These are phyloP conservation scores for Saturnispora sanitii DNA, from an alignment of 805 yeast genomes.

Conservation along the genomic window DNA sequence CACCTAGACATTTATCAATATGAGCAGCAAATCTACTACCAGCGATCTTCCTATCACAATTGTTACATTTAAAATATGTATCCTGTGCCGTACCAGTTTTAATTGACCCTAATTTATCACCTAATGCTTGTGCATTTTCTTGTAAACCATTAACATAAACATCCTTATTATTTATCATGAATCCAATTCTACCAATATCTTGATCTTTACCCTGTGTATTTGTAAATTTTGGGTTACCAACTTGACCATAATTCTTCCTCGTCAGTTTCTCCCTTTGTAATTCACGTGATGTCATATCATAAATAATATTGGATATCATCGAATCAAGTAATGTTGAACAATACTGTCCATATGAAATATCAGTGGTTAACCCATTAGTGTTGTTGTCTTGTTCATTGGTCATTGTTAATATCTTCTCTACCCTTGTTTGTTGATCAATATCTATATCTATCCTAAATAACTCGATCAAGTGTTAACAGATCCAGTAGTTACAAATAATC, in stretches of 20 bases:
- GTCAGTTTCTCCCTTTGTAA: conserved; percentile 25
- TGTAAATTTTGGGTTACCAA: conserved; percentile 17
- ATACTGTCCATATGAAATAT: conserved; percentile 24
- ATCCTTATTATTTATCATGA: conserved; percentile 25
- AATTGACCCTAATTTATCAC: conserved; percentile 9
- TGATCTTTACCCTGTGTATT: conserved; percentile 8
- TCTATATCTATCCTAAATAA: no score
- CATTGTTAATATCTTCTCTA: conserved; percentile 1
- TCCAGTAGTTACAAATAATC: no score
- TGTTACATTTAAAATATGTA: conserved; percentile 62
- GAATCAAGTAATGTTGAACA: conserved; percentile 25
- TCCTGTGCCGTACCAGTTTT: conserved; percentile 18
- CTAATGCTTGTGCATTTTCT: conserved; percentile 10
- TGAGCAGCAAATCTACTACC: conserved; percentile 92
- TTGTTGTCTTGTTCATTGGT: conserved; percentile 5
- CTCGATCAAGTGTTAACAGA: no score
- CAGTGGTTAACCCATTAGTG: conserved; percentile 11
- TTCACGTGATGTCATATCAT: conserved; percentile 24
- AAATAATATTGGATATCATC: conserved; percentile 27
- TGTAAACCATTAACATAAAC: conserved; percentile 19
- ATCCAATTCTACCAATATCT: conserved; percentile 25
- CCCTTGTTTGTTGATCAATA: background rate
- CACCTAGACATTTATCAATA: conserved; percentile 78
- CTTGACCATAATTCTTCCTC: conserved; percentile 25
- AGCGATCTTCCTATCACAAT: conserved; percentile 79